Evolutionary conservation across 305 asterid species (phyloP).

Genomic region (Salvia sclarea): DNA sequence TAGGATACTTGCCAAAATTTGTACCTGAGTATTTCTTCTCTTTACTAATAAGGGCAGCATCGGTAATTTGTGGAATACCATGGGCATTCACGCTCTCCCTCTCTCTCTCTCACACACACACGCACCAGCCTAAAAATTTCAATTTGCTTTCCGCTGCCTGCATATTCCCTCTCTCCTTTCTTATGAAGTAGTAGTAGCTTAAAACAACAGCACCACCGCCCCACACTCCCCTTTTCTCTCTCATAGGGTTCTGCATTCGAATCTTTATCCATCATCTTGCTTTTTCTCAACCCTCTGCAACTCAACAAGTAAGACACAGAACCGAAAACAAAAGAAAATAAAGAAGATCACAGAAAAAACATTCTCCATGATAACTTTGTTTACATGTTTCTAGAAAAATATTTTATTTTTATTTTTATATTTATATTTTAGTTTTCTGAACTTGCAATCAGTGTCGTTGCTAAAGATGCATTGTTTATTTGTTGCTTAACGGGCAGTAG

Average conservation of each 20-base stretch:
- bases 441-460: slow-evolving; percentile 4
- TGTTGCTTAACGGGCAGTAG: slow-evolving; percentile 19
- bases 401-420: not conserved
- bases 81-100: not conserved
- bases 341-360: not conserved
- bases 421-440: not conserved
- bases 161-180: slow-evolving; percentile 32
- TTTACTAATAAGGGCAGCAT: not conserved
- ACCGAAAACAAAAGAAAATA: not conserved
- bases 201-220: slow-evolving; percentile 48
- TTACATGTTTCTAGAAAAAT: not conserved
- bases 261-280: not conserved
- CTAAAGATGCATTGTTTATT: slow-evolving; percentile 27
- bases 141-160: slow-evolving; percentile 34
- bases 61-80: slow-evolving; percentile 16
- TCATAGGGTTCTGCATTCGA: slow-evolving; percentile 38
- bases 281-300: slow-evolving; percentile 1
- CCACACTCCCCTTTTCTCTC: slow-evolving; percentile 25
- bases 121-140: slow-evolving; percentile 24
- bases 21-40: too few species aligned
- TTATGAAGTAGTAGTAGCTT: slow-evolving; percentile 60
- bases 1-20: too few species aligned
- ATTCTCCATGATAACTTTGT: not conserved
- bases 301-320: slow-evolving; percentile 13
- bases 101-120: not conserved